Conservation (phyloP, 1,284 basidiomycete species). For the Pisolithus thermaeus region DNA sequence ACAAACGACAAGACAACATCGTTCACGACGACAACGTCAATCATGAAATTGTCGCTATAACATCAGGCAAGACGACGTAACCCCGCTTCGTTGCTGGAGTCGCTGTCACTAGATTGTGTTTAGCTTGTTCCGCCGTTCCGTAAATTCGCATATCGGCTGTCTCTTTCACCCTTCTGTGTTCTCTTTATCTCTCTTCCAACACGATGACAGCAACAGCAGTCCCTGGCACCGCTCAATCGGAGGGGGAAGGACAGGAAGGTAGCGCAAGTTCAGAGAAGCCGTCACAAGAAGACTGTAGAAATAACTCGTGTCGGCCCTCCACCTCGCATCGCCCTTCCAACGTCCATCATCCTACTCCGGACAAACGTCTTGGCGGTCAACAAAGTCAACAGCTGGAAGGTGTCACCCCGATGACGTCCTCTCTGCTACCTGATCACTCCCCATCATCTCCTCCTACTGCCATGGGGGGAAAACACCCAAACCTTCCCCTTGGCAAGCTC, state of each 20-base stretch:
- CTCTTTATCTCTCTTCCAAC: slow-evolving; percentile 6
- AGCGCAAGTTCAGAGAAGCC: slow-evolving; percentile 45
- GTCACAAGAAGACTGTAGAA: slow-evolving; percentile 32
- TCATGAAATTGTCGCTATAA: too few relatives aligned
- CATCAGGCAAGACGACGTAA: too few relatives aligned
- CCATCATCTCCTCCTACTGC: slow-evolving; percentile 26
- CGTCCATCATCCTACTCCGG: background rate
- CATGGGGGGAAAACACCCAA: slow-evolving; percentile 28
- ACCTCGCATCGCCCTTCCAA: background rate
- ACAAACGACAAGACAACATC: too few relatives aligned
- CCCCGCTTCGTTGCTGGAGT: too few relatives aligned
- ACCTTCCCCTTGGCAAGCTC: slow-evolving; percentile 41
- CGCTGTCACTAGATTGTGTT: too few relatives aligned
- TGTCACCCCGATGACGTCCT: background rate
- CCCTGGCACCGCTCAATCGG: slow-evolving; percentile 46
- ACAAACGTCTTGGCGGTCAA: background rate
- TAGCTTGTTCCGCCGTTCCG: too few relatives aligned
- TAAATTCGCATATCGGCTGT: too few relatives aligned
- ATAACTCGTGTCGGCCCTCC: slow-evolving; percentile 15
- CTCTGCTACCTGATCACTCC: slow-evolving; percentile 44
- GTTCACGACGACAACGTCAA: too few relatives aligned
- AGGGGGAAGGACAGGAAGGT: slow-evolving; percentile 51
- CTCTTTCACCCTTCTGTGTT: too few relatives aligned
- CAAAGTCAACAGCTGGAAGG: background rate
- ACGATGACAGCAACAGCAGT: slow-evolving; percentile 31